Base-by-base conservation (phyloP, 495 filamentous ascomycete genomes). In the Physcia stellaris region DNA sequence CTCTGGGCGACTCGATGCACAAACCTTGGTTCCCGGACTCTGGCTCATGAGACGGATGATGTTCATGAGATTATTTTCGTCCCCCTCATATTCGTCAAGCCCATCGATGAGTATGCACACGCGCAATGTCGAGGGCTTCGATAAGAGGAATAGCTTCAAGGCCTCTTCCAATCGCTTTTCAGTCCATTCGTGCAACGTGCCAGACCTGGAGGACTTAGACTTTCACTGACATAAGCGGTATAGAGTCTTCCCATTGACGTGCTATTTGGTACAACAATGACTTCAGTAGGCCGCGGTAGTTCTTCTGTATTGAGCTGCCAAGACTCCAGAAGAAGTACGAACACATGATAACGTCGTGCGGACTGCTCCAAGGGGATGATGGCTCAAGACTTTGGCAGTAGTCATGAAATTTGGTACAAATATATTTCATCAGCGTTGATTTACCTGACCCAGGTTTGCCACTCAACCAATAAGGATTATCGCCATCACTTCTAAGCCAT, bases 71-170 rank as follows among this genome's bases (percentile, higher is more conserved):
- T 4, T 4, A 15, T 41, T 32, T 18, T 41, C 39, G 19, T 41
- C 39, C 5, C 39, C 39, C 3, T 11, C 16, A 19, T 34, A 67
- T 34, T 70, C 66, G 34, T 68, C 66, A 0, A 69, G 45, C 1
- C 66, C 66, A 43, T 71, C 67, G 13, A 70, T 56, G 26, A 67
- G 60, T 33, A 68, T 59, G 39, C 57, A 68, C 11, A 68, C 35
- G 18, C 12, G 24, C 12, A 45, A 15, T 27, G 20, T 30, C 1
- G 21, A 20, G 26, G 32, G n/a, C 20, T 32, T 40, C 4, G 24
- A 9, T 13, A 21, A 5, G 2, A 39, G 36, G 18, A 54, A 37
- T 9, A 27, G 39, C 13, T 47, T 29, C 13, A 52, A 48, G 10
- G 39, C 39, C 4, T 24, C 16, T 6, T 30, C n/a, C 31, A 49